Percentiles rank a stretch among this genome's conserved stretches.
These are phyloP conservation scores for Eucalyptus brandiana DNA, from an alignment of 345 rosid genomes.

Conservation along the genomic window DNA sequence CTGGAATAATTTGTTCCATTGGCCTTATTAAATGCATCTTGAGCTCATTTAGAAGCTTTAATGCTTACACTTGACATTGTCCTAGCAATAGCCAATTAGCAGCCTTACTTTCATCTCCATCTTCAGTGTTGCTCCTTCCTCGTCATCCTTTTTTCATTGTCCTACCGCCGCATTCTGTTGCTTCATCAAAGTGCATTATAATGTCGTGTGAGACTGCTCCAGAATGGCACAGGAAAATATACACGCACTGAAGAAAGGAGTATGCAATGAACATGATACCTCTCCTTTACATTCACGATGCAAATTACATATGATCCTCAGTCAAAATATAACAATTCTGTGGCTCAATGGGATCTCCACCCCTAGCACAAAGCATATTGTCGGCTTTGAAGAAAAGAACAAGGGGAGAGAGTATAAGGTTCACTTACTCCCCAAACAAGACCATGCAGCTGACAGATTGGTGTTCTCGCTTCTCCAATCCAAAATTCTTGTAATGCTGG, in stretches of 20 bases:
- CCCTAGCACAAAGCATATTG: not conserved
- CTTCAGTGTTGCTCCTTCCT: not conserved
- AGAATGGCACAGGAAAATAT: not conserved
- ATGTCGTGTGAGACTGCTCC: not conserved
- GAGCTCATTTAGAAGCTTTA: not conserved
- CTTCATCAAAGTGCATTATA: not conserved
- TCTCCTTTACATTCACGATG: not conserved
- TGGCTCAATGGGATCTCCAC: not conserved
- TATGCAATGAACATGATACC: not conserved
- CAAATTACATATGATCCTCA: not conserved
- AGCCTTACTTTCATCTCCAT: not conserved
- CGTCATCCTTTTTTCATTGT: not conserved
- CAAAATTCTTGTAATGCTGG: not conserved
- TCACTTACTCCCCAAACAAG: not conserved
- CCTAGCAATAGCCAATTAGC: not conserved
- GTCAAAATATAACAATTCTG: not conserved
- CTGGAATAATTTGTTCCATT: not conserved
- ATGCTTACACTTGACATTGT: not conserved
- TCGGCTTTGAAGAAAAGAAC: not conserved
- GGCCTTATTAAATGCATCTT: not conserved
- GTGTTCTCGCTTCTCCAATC: not conserved
- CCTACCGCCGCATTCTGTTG: not conserved
- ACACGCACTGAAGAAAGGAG: not conserved
- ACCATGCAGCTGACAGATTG: not conserved
- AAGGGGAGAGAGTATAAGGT: not conserved